phyloP scores from a whole-genome alignment of 2,329 filamentous ascomycete species.

The Parasarocladium wereldwijsianum region DNA sequence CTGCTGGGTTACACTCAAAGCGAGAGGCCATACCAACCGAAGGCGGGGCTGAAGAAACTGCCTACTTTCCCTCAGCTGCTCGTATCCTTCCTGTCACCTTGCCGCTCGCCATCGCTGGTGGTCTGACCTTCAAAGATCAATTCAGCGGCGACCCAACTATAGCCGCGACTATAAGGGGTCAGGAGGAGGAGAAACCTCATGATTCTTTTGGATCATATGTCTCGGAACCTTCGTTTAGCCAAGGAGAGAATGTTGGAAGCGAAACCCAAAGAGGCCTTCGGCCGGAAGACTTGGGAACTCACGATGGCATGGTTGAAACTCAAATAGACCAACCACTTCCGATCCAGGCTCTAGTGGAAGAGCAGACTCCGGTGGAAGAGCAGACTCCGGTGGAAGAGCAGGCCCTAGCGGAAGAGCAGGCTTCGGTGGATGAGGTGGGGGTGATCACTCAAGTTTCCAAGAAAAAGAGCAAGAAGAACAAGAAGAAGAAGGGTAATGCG shows the following conservation, averaged over 20 bases:
- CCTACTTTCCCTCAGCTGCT: constrained; percentile 11
- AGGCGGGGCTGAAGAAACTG: constrained; percentile 1
- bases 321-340: background rate
- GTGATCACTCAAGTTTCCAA: constrained; percentile 6
- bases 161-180: constrained; percentile 2
- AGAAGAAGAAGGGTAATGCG: constrained; percentile 16
- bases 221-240: constrained; percentile 18
- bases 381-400: constrained; percentile 5
- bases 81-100: constrained; percentile 8
- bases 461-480: constrained; percentile 20
- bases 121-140: background rate
- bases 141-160: background rate
- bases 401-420: background rate
- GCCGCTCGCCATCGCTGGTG: constrained; percentile 1
- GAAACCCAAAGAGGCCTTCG: background rate
- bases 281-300: background rate
- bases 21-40: background rate
- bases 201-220: constrained; percentile 10
- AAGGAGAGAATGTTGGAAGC: constrained; percentile 9
- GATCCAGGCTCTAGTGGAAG: constrained; percentile 4
- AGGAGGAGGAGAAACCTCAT: background rate
- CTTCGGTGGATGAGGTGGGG: constrained; percentile 9
- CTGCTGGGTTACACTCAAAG: constrained; percentile 3
- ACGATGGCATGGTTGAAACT: background rate
- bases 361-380: constrained; percentile 3